phyloP scores from a whole-genome alignment of 139 green algal species.

The Picochlorum costavermella region DNA sequence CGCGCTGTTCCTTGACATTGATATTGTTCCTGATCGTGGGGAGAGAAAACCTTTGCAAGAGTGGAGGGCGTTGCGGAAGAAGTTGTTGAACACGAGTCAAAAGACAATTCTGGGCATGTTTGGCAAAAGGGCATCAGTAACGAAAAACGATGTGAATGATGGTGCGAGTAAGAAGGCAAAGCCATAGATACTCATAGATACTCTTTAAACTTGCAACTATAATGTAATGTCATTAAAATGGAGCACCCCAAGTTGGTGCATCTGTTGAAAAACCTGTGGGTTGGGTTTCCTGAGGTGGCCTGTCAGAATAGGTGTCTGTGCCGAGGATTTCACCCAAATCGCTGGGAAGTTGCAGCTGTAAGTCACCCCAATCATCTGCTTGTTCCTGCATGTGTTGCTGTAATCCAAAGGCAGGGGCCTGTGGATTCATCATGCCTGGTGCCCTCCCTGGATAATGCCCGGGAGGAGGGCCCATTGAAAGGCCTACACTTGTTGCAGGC shows the following conservation, averaged over 20 bases:
- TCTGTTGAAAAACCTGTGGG: not conserved
- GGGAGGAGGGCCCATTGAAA: not conserved
- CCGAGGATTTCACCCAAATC: constrained; percentile 28
- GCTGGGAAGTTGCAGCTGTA: constrained; percentile 24
- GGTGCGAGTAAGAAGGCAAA: not conserved
- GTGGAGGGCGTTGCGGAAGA: constrained; percentile 21
- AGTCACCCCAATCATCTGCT: constrained; percentile 23
- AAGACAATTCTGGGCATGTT: constrained; percentile 37
- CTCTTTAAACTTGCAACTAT: too few species aligned
- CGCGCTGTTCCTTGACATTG: constrained; percentile 9
- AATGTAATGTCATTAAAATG: not conserved
- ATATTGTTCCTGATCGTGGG: constrained; percentile 11
- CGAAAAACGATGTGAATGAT: not conserved
- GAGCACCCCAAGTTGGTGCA: not conserved
- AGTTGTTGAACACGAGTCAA: constrained; percentile 40
- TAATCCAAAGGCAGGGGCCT: not conserved
- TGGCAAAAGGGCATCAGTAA: not conserved
- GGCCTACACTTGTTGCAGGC: not conserved
- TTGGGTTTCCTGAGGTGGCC: too few species aligned
- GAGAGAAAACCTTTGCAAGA: not conserved
- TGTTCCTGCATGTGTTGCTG: not conserved
- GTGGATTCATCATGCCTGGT: not conserved
- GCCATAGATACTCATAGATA: not conserved
- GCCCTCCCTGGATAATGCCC: not conserved
- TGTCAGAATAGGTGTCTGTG: constrained; percentile 2